Evolutionary conservation across 805 yeast genomes (phyloP).

Genomic region (Suhomyces pyralidae): DNA sequence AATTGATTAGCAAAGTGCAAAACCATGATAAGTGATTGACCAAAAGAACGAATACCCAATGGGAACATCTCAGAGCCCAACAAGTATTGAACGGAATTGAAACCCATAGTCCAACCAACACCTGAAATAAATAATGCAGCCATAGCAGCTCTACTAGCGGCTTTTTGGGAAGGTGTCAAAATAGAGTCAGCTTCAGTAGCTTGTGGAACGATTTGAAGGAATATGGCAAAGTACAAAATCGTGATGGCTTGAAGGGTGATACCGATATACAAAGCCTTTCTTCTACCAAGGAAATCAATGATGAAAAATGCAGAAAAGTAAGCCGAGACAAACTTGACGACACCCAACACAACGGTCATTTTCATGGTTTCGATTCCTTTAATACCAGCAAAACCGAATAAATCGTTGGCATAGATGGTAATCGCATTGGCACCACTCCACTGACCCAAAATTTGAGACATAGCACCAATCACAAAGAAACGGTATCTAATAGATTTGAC

Average conservation of each 20-base stretch:
- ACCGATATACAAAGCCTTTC: slow-evolving; percentile 49
- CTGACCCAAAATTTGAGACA: slow-evolving; percentile 49
- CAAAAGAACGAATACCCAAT: slow-evolving; percentile 46
- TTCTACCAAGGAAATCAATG: slow-evolving; percentile 53
- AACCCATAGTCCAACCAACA: slow-evolving; percentile 59
- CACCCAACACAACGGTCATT: slow-evolving; percentile 52
- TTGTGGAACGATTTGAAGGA: slow-evolving; percentile 43
- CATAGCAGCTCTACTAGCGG: slow-evolving; percentile 47
- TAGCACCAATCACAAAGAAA: slow-evolving; percentile 38
- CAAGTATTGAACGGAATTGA: slow-evolving; percentile 54
- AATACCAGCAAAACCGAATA: slow-evolving; percentile 46
- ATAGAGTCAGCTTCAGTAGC: slow-evolving; percentile 30
- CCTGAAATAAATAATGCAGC: slow-evolving; percentile 51
- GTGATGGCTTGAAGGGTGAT: slow-evolving; percentile 42
- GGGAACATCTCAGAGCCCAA: slow-evolving; percentile 57
- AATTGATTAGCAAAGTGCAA: slow-evolving; percentile 57
- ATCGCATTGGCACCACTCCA: slow-evolving; percentile 61
- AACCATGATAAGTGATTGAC: slow-evolving; percentile 51
- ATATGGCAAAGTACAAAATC: slow-evolving; percentile 46
- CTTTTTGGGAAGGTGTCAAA: slow-evolving; percentile 27
- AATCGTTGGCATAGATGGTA: slow-evolving; percentile 54
- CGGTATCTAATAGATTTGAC: slow-evolving; percentile 45
- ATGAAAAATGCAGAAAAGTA: slow-evolving; percentile 51
- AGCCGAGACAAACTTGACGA: slow-evolving; percentile 50
- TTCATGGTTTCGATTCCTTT: slow-evolving; percentile 39